These are phyloP conservation scores for Iberis amara DNA, from an alignment of 441 rosid genomes.

Conservation along the genomic window DNA sequence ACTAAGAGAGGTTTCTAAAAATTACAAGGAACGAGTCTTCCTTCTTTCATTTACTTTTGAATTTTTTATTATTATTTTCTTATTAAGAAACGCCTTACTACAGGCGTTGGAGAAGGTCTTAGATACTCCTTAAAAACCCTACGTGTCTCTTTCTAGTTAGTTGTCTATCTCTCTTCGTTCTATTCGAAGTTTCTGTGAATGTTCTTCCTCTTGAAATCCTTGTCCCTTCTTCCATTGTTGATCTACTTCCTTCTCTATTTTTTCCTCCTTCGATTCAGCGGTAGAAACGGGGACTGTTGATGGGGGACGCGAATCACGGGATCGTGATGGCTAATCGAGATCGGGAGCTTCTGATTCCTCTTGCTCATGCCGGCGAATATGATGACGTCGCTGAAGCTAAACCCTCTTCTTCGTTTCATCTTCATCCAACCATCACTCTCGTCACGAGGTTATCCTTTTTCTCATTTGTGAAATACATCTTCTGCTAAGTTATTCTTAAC, in stretches of 20 bases:
- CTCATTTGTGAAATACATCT: neutral
- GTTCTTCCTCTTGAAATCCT: constrained; percentile 5
- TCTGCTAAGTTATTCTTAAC: neutral
- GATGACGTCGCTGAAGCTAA: constrained; percentile 42
- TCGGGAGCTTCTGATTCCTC: constrained; percentile 92
- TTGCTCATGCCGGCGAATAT: constrained; percentile 46
- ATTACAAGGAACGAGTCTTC: too few relatives aligned
- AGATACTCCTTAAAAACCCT: too few relatives aligned
- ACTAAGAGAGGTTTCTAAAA: too few relatives aligned
- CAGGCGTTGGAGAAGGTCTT: too few relatives aligned
- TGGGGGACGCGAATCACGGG: constrained; percentile 80
- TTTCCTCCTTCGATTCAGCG: neutral
- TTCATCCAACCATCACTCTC: constrained; percentile 53
- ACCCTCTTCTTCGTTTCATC: constrained; percentile 61
- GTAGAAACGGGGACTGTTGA: constrained; percentile 20
- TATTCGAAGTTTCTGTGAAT: too few relatives aligned
- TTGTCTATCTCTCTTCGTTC: neutral
- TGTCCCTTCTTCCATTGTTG: constrained; percentile 20
- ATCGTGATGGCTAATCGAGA: constrained; percentile 73
- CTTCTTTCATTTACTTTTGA: too few relatives aligned
- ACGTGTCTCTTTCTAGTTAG: too few relatives aligned
- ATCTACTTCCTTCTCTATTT: neutral
- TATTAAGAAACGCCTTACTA: too few relatives aligned
- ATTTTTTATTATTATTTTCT: too few relatives aligned
- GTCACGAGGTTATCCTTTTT: constrained; percentile 58